A percentile compares a stretch with the other conserved stretches of the same genome.
Evolutionary conservation across 176 grass and related monocot species (phyloP).

Genomic region (Ensete glaucum): DNA sequence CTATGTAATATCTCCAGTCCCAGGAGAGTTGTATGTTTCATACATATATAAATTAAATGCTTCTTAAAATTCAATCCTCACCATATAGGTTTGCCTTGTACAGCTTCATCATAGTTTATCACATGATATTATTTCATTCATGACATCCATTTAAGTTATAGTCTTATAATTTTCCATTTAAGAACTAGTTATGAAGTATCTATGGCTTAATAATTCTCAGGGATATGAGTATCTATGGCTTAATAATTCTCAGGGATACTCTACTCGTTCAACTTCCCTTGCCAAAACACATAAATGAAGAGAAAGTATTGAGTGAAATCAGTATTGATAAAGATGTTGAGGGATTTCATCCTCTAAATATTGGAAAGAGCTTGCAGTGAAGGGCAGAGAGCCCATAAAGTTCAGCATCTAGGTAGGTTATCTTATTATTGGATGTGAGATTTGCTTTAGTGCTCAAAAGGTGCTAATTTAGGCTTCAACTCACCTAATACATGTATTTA

Average conservation of each 20-base stretch:
- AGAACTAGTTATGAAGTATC: not conserved
- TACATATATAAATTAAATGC: no score
- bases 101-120: not conserved
- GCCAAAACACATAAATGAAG: conserved; percentile 92
- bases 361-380: conserved; percentile 92
- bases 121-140: not conserved
- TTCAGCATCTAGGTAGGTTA: not conserved
- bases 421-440: not conserved
- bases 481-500: not conserved
- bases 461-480: not conserved
- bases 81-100: not conserved
- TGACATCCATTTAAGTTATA: not conserved
- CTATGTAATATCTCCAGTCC: no score
- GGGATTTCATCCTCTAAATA: conserved; percentile 95
- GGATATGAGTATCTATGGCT: conserved; percentile 1
- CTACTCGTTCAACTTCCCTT: conserved; percentile 87
- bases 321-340: conserved; percentile 88
- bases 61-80: not conserved
- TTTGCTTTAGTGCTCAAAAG: not conserved
- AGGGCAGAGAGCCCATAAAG: conserved; percentile 66
- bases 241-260: conserved; percentile 52
- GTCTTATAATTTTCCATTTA: not conserved
- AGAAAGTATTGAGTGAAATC: conserved; percentile 67
- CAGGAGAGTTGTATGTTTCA: no score
- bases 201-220: conserved; percentile 24